Base-by-base conservation (phyloP, 2,329 filamentous ascomycete genomes). In the Colletotrichum karsti region DNA sequence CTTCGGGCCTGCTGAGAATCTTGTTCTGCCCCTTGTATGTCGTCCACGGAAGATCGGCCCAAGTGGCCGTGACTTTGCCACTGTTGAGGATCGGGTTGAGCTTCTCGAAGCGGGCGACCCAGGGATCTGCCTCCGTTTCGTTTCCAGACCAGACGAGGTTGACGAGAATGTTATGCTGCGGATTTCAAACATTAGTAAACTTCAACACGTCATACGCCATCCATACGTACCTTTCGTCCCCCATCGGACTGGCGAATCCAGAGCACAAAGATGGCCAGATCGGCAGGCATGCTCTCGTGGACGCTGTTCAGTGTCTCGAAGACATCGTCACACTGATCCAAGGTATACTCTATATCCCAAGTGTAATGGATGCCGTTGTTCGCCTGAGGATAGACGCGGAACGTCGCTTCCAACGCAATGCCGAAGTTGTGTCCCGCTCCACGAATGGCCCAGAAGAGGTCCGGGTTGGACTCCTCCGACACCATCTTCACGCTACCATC, bases 351-450 rank as follows among this genome's bases (percentile, higher is more conserved):
- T 7, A 76, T 2, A 63, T 74, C 24, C 72, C 69, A 75, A 63
- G 76, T 35, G 72, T 74, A 35, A 35, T 71, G 57, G 68, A 72
- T 62, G 7, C 74, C 50, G 15, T 37, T 56, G 35, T 63, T 77
- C 28, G 75, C 74, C 71, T 80, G 78, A 8, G 72, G 44, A 67
- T 74, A 79, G 18, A 82, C 73, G 65, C 77, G 81, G 72, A 85
- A 82, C 39, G 76, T 80, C 13, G 83, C 79, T 68, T 79, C 83
- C 61, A 83, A 72, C 37, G 86, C 79, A 53, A 87, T 80, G 42
- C 85, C 84, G 69, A 87, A 81, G 70, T 86, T 86, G 15, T 81
- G 82, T 1, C 83, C 84, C 2, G 84, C 85, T 18, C 85, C 85
- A 73, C 77, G 82, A 0, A 87, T 72, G 13, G 81, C 84, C 83